These are phyloP conservation scores for Schizonepeta tenuifolia DNA, from an alignment of 257 asterid genomes.

Conservation along the genomic window DNA sequence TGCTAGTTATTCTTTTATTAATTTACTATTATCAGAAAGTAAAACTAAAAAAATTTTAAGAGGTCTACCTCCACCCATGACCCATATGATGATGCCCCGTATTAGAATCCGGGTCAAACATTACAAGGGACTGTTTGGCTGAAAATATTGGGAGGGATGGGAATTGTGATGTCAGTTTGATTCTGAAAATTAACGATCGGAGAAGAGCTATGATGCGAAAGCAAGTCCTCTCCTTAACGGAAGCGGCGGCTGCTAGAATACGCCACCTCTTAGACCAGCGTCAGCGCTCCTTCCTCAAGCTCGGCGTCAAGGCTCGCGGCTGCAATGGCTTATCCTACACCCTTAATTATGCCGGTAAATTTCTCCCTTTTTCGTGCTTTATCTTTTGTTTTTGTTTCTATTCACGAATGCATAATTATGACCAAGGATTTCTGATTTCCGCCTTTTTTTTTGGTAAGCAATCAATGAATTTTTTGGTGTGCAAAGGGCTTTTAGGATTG, in stretches of 20 bases:
- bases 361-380: conserved; percentile 57
- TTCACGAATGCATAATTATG: neutral
- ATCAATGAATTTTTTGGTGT: neutral
- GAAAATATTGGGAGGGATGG: conserved; percentile 3
- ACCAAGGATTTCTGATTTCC: neutral
- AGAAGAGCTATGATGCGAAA: conserved; percentile 53
- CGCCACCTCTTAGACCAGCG: conserved; percentile 82
- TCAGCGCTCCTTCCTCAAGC: conserved; percentile 89
- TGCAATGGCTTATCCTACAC: conserved; percentile 98
- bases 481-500: conserved; percentile 1
- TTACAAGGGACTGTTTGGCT: conserved; percentile 7
- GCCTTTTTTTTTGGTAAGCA: neutral
- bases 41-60: neutral
- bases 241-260: conserved; percentile 78
- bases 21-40: neutral
- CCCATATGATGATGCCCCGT: neutral
- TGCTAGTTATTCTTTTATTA: no score
- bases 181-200: conserved; percentile 39
- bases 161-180: no score
- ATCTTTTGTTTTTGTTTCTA: conserved; percentile 36
- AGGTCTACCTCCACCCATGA: neutral
- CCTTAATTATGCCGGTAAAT: conserved; percentile 91
- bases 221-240: conserved; percentile 84
- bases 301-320: conserved; percentile 98
- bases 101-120: neutral